phyloP scores from a whole-genome alignment of 1,284 basidiomycete genomes.

The Bondarzewia mesenterica region DNA sequence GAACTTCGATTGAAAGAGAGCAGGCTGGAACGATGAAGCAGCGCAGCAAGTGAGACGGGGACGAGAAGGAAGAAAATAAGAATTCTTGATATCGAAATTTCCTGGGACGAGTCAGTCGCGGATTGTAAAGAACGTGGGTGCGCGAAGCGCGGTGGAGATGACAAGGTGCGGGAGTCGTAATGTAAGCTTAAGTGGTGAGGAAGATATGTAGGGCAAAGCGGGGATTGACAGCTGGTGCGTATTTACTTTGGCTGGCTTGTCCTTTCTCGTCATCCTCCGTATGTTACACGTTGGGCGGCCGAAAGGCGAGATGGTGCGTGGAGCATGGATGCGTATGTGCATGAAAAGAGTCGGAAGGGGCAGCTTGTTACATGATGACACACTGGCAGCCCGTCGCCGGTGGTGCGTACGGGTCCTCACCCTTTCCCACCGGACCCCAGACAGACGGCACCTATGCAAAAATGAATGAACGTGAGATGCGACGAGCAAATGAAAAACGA shows the following conservation, averaged over 20 bases:
- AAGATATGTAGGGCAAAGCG: not conserved
- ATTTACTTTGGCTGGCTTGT: not conserved
- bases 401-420: conserved; percentile 82
- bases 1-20: no score
- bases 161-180: not conserved
- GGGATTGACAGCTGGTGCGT: no score
- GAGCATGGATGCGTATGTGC: conserved; percentile 1
- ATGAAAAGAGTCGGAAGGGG: conserved; percentile 1
- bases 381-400: conserved; percentile 16
- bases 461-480: not conserved
- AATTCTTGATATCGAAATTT: no score
- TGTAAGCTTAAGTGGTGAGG: not conserved
- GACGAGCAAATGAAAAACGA: not conserved
- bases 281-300: not conserved
- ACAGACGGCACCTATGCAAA: conserved; percentile 69
- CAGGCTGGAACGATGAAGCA: no score
- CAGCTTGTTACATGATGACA: conserved; percentile 2
- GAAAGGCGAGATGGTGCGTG: not conserved
- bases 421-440: conserved; percentile 87
- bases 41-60: no score
- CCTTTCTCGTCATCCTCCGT: not conserved
- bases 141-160: not conserved
- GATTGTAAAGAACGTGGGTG: not conserved
- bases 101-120: not conserved
- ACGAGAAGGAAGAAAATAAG: no score